phyloP scores from a whole-genome alignment of 2,329 filamentous ascomycete species.

The Botrytis cinerea region DNA sequence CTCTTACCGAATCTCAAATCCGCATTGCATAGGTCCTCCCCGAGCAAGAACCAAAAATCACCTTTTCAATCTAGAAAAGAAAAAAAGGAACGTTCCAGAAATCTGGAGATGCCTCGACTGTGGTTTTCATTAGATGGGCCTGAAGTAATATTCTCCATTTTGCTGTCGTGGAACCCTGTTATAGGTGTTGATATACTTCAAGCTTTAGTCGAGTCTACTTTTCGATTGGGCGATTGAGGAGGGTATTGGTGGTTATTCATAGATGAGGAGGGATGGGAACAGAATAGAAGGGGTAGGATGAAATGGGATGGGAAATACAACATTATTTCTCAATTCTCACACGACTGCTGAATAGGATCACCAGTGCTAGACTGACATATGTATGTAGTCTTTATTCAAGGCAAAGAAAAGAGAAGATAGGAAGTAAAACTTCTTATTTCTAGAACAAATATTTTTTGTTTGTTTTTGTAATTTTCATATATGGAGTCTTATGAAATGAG shows the following conservation, averaged over 20 bases:
- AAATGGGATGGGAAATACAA: not conserved
- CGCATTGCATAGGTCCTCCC: not conserved
- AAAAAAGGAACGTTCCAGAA: not conserved
- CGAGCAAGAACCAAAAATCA: not conserved
- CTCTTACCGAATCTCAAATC: not conserved
- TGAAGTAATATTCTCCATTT: not conserved
- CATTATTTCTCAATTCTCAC: not conserved
- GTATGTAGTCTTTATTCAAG: not conserved
- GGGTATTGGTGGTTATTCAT: not conserved
- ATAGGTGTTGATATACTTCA: not conserved
- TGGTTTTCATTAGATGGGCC: not conserved
- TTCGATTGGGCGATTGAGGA: not conserved
- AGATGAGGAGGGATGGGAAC: not conserved
- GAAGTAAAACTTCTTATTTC: no score
- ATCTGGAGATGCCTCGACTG: not conserved
- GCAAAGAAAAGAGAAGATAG: not conserved
- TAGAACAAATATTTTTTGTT: no score
- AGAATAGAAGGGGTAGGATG: not conserved
- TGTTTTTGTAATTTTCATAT: no score
- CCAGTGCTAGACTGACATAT: not conserved
- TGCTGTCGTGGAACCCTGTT: not conserved
- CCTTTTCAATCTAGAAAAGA: not conserved
- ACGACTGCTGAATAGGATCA: not conserved
- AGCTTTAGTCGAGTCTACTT: not conserved
- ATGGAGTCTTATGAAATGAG: not conserved